phyloP scores from a whole-genome alignment of 768 basidiomycete genomes.

The Tricholoma sp. region DNA sequence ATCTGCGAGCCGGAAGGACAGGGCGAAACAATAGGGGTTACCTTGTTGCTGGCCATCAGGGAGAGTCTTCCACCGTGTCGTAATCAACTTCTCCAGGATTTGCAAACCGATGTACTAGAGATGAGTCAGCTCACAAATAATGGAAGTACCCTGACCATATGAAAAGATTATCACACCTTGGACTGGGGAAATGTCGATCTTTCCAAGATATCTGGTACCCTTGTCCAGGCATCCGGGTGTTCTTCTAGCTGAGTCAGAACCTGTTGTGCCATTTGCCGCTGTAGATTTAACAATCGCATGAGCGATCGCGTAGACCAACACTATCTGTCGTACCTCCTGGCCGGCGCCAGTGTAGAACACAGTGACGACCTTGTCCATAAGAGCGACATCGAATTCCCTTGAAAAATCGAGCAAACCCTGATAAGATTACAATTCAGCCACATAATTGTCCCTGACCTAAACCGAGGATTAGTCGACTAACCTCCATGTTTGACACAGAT shows the following conservation, averaged over 20 bases:
- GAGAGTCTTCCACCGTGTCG: constrained; percentile 91
- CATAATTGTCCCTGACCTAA: too few relatives aligned
- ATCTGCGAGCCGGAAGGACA: not conserved
- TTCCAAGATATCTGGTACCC: constrained; percentile 92
- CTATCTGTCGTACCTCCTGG: constrained; percentile 57
- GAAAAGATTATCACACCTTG: constrained; percentile 46
- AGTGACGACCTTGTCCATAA: constrained; percentile 92
- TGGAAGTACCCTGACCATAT: not conserved
- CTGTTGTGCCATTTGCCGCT: constrained; percentile 96
- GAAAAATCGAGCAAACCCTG: constrained; percentile 92
- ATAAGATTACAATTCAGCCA: constrained; percentile 17
- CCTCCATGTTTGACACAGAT: constrained; percentile 41
- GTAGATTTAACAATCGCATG: constrained; percentile 19
- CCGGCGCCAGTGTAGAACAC: constrained; percentile 77
- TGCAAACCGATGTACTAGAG: constrained; percentile 90
- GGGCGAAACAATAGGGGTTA: constrained; percentile 18
- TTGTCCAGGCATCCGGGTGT: constrained; percentile 93
- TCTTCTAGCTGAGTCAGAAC: constrained; percentile 95
- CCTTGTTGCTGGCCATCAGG: constrained; percentile 97
- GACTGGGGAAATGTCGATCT: constrained; percentile 77
- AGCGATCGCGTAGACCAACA: constrained; percentile 11
- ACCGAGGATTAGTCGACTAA: too few relatives aligned
- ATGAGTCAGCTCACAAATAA: not conserved
- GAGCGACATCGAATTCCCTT: constrained; percentile 85
- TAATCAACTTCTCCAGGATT: constrained; percentile 93